These are phyloP conservation scores for Conringia planisiliqua DNA, from an alignment of 345 rosid species.

Conservation along the genomic window DNA sequence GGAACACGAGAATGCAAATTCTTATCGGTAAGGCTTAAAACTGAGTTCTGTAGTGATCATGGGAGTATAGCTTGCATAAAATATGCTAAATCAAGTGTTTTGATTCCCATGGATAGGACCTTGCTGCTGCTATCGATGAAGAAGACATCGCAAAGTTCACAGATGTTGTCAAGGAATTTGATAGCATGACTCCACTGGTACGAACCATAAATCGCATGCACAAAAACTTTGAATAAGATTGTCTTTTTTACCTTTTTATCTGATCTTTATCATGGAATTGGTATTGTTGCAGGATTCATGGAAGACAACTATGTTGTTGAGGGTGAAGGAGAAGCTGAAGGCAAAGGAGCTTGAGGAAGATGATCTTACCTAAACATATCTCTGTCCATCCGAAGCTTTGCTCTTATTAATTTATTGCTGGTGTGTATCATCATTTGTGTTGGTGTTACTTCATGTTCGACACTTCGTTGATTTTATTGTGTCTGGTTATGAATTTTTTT, in stretches of 20 bases:
- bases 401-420: neutral
- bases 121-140: slow-evolving; percentile 86
- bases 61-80: neutral
- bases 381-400: slow-evolving; percentile 4
- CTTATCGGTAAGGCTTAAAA: slow-evolving; percentile 44
- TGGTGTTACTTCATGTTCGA: slow-evolving; percentile 18
- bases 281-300: slow-evolving; percentile 65
- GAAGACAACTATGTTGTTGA: slow-evolving; percentile 91
- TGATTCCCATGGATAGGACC: slow-evolving; percentile 44
- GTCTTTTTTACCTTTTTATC: neutral
- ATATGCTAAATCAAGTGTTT: neutral
- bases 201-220: neutral
- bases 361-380: slow-evolving; percentile 70
- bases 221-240: neutral
- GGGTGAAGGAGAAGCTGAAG: slow-evolving; percentile 98
- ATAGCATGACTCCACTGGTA: slow-evolving; percentile 99
- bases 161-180: slow-evolving; percentile 88
- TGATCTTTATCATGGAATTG: slow-evolving; percentile 5
- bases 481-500: slow-evolving; percentile 23
- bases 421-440: slow-evolving; percentile 11
- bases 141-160: slow-evolving; percentile 92
- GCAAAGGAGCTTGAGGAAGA: slow-evolving; percentile 95
- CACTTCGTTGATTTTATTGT: slow-evolving; percentile 19
- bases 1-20: slow-evolving; percentile 89
- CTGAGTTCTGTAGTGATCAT: neutral